These are phyloP conservation scores for Quercus phellos DNA, from an alignment of 331 rosid species.

Conservation along the genomic window DNA sequence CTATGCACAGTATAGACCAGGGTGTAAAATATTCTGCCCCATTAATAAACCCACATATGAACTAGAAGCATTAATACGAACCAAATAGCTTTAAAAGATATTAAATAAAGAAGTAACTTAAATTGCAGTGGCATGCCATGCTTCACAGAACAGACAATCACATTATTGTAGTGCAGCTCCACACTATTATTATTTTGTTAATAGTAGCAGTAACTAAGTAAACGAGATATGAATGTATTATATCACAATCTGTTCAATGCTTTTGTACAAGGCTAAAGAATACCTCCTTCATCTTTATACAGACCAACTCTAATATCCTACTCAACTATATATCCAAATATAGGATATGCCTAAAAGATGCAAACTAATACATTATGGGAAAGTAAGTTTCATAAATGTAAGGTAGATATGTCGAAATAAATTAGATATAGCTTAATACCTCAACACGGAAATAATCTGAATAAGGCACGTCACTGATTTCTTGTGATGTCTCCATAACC, in stretches of 20 bases:
- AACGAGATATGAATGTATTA: background rate
- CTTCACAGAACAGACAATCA: background rate
- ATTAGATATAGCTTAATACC: slow-evolving; percentile 43
- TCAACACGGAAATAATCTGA: slow-evolving; percentile 86
- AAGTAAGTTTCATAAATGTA: slow-evolving; percentile 7
- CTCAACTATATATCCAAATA: background rate
- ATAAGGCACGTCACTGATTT: slow-evolving; percentile 84
- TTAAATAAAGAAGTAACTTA: background rate
- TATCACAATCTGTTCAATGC: background rate
- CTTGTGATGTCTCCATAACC: slow-evolving; percentile 89
- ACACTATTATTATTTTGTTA: background rate
- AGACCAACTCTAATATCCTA: background rate
- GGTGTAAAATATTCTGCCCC: background rate
- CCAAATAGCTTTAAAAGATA: background rate
- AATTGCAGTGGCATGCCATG: background rate
- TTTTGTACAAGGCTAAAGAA: background rate
- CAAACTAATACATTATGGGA: background rate
- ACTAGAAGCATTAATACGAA: background rate
- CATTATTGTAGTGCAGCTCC: background rate
- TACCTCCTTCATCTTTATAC: background rate
- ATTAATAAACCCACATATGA: background rate
- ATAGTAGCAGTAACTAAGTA: background rate
- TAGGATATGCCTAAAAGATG: background rate
- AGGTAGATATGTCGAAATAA: background rate
- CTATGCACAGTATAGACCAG: background rate